Evolutionary conservation across 768 basidiomycete genomes (phyloP), one percentile per base, ranked within the genome.

Genomic region (Russula sp.): DNA sequence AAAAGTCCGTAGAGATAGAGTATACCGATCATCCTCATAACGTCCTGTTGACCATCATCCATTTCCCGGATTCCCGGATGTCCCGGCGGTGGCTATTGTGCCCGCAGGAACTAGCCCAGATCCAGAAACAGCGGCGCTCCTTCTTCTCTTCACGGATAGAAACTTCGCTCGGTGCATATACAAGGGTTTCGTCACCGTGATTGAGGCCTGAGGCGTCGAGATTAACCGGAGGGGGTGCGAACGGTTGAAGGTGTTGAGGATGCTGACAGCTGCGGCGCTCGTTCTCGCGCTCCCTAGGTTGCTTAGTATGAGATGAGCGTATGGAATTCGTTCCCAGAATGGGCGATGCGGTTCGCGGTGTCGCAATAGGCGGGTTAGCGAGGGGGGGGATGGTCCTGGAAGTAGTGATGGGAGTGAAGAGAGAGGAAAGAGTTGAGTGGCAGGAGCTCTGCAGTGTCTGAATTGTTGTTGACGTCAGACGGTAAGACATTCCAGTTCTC

Each of bases 171-270:
- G 53, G 58, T 1, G 58, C 66, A 60, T 66, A 65, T 65, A 56
- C 31, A 22, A 66, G 61, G 37, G 71, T 70, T n/a, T 73, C 66
- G 57, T 73, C 78, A 14, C 77, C 70, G 55, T 73, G 68, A 0
- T 61, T 37, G 18, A 76, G 72, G 32, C 72, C 69, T 2, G 70
- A 67, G 20, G 66, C 13, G 61, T 62, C 1, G 63, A 50, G 18
- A 52, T 48, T 55, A 34, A 37, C 48, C 6, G 60, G 64, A 13
- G 66, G 32, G 63, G 45, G 20, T 77, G 53, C 71, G 56, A 71
- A 64, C 62, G 86, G 59, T 90, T 87, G 16, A 90, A 75, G 2
- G 88, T 78, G 51, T 76, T 77, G 59, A 88, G 75, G 50, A 88
- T 85, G 20, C 80, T 82, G 14, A 86, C 71, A 0, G 84, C 82